Percentiles rank a stretch among this genome's conserved stretches.
These are phyloP conservation scores for Cladosporium sp. DNA, from an alignment of 2,329 filamentous ascomycete genomes.

Conservation along the genomic window DNA sequence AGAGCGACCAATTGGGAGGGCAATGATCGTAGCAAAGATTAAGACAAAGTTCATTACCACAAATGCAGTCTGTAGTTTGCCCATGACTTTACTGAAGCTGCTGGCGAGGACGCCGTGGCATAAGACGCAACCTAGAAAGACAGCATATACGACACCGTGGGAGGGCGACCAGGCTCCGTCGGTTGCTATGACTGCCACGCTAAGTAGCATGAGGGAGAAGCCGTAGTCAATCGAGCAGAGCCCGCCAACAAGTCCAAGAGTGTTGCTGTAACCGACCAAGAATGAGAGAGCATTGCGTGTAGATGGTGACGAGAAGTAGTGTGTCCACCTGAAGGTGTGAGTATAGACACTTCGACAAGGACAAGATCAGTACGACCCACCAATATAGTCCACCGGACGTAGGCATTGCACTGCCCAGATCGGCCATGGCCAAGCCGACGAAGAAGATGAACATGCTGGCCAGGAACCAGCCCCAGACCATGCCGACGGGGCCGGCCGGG, in stretches of 20 bases:
- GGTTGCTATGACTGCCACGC: conserved; percentile 51
- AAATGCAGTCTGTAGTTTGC: conserved; percentile 51
- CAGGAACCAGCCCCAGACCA: conserved; percentile 58
- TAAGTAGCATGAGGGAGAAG: conserved; percentile 53
- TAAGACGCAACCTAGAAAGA: conserved; percentile 50
- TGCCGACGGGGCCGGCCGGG: conserved; percentile 53
- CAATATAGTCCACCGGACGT: conserved; percentile 55
- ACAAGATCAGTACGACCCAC: conserved; percentile 42
- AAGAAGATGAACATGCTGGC: conserved; percentile 49
- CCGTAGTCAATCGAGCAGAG: conserved; percentile 57
- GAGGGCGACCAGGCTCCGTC: conserved; percentile 53
- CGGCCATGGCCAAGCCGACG: conserved; percentile 54
- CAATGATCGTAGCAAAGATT: conserved; percentile 50
- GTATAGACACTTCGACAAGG: conserved; percentile 20
- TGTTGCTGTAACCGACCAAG: conserved; percentile 56
- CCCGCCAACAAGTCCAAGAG: conserved; percentile 54
- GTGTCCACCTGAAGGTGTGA: conserved; percentile 41
- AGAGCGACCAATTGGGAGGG: conserved; percentile 45
- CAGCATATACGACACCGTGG: conserved; percentile 51
- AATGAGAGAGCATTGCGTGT: conserved; percentile 54
- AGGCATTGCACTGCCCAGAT: conserved; percentile 43
- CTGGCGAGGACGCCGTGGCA: conserved; percentile 51
- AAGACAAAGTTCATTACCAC: conserved; percentile 51
- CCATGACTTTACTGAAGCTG: conserved; percentile 51
- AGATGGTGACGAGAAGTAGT: conserved; percentile 51